Base-by-base conservation (phyloP, 1,139 yeast genomes). In the Yamadazyma jaroonii region DNA sequence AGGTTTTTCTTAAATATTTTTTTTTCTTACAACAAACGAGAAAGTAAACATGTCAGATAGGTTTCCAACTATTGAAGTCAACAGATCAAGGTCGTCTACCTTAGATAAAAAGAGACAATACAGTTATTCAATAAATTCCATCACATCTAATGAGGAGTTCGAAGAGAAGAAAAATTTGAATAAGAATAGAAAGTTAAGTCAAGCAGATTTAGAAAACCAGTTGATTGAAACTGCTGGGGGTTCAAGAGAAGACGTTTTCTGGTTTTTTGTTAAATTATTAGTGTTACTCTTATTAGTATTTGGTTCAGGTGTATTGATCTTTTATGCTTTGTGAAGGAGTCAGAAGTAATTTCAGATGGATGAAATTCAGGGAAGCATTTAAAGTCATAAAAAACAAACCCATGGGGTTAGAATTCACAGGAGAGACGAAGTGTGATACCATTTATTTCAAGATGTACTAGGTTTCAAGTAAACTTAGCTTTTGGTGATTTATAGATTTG, bases 211-310 rank as follows among this genome's bases (percentile, higher is more conserved):
- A 42, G 73, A 67, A 41, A 63, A 64, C 29, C 72, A 66, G 47
- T 45, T 66, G 36, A 65, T 64, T 26, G 46, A 59, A 20, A 62
- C 67, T 17, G 72, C 72, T 3, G 72, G 72, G 8, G 72, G 72
- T 5, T 62, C 54, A 36, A 52, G 60, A 31, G 68, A 65, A 36
- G 52, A 62, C 37, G 67, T 67, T 15, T 49, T 53, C 34, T 57
- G 63, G 26, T 66, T 64, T 40, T 50, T 64, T 21, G 47, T 61
- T 32, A 67, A 67, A 49, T 47, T 66, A 27, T 15, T 57, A 4
- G 48, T 66, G 14, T 58, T 67, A 36, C 50, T 56, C 45, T 31
- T 44, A 2, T 53, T 64, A 7, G 72, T 67, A 21, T 40, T 57
- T 30, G 72, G 68, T 2, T 58, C 62, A 27, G 61, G 67, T 4